Percentiles rank a stretch among this genome's conserved stretches.
These are phyloP conservation scores for Colletotrichum cordylinicola DNA, from an alignment of 2,329 filamentous ascomycete species.

Conservation along the genomic window DNA sequence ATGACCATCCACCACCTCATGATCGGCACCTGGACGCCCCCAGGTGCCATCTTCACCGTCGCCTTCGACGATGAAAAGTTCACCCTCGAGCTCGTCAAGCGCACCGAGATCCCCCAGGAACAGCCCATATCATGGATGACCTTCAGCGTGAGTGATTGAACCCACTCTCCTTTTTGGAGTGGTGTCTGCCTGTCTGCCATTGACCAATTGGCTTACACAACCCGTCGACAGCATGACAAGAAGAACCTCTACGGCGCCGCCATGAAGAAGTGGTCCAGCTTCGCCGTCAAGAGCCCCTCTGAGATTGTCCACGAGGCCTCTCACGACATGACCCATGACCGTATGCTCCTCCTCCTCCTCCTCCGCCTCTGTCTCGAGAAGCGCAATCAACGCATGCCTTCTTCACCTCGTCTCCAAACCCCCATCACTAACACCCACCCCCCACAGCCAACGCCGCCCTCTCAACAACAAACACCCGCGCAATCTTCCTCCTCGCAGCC, in stretches of 20 bases:
- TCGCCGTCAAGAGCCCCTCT: conserved; percentile 75
- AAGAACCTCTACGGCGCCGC: conserved; percentile 89
- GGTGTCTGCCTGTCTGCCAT: not conserved
- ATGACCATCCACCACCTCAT: conserved; percentile 89
- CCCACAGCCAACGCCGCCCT: conserved; percentile 68
- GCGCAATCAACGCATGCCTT: too few relatives aligned
- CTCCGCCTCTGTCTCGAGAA: not conserved
- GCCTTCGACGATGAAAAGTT: conserved; percentile 84
- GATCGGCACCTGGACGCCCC: conserved; percentile 90
- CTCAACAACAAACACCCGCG: conserved; percentile 79
- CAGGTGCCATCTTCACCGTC: conserved; percentile 88
- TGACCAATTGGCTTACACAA: conserved; percentile 23
- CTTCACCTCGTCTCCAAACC: not conserved
- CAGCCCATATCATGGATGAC: conserved; percentile 96
- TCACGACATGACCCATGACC: conserved; percentile 77
- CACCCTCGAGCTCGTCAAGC: conserved; percentile 77
- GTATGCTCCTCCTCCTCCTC: conserved; percentile 49
- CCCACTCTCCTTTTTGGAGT: not conserved
- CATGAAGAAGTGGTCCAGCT: conserved; percentile 94
- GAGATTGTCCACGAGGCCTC: conserved; percentile 79
- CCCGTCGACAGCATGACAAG: conserved; percentile 68
- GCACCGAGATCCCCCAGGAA: conserved; percentile 79
- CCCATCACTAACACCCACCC: conserved; percentile 5
- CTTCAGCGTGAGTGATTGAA: conserved; percentile 69
- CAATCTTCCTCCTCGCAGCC: conserved; percentile 86